Percentiles rank a stretch among this genome's conserved stretches.
These are phyloP conservation scores for Phytopythium helicoides DNA, from an alignment of 352 stramenopile genomes.

Conservation along the genomic window DNA sequence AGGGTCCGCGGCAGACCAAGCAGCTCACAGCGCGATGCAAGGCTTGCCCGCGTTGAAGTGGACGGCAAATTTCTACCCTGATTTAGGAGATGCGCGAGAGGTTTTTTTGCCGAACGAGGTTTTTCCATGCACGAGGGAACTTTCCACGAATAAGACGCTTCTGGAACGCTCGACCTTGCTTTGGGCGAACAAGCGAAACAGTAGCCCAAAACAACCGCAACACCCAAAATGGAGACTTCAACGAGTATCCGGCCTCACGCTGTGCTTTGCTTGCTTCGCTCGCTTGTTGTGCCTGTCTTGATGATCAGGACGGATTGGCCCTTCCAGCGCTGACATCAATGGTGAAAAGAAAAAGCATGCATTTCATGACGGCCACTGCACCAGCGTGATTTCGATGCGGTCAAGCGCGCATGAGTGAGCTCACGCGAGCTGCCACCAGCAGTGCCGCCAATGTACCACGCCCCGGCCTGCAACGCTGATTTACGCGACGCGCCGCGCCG, in stretches of 20 bases:
- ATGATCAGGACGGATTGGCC: too few species aligned
- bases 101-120: constrained; percentile 6
- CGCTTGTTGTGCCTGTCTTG: too few species aligned
- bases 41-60: constrained; percentile 1
- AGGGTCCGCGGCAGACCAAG: not conserved
- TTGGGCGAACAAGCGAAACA: not conserved
- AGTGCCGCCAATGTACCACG: too few species aligned
- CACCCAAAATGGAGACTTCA: constrained; percentile 23
- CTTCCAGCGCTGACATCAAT: too few species aligned
- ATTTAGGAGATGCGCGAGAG: constrained; percentile 3
- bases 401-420: too few species aligned
- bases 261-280: not conserved
- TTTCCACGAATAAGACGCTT: constrained; percentile 28
- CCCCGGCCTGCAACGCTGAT: too few species aligned
- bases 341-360: too few species aligned
- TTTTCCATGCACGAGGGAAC: constrained; percentile 18
- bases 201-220: not conserved
- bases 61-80: not conserved
- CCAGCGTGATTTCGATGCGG: too few species aligned
- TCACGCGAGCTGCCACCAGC: too few species aligned
- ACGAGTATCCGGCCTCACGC: constrained; percentile 12
- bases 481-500: too few species aligned
- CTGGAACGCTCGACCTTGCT: not conserved
- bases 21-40: not conserved
- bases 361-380: too few species aligned